Evolutionary conservation across 1,284 basidiomycete species (phyloP).

Genomic region (Irpex sp.): DNA sequence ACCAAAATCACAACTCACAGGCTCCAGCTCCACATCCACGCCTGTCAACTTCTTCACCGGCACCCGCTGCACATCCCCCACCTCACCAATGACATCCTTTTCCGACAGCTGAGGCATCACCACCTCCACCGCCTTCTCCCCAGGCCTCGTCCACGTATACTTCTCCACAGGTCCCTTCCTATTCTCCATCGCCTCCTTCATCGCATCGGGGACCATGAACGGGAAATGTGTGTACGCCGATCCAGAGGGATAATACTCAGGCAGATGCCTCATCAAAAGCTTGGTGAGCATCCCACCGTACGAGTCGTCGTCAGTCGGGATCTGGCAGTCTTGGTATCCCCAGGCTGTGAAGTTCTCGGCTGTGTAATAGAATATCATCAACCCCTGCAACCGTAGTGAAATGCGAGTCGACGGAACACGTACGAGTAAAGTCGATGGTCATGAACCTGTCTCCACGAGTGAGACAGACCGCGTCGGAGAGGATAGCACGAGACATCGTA

Average conservation of each 20-base stretch:
- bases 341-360: slow-evolving; percentile 72
- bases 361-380: slow-evolving; percentile 22
- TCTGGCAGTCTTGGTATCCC: slow-evolving; percentile 72
- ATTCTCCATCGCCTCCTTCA: slow-evolving; percentile 34
- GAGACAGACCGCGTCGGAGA: slow-evolving; percentile 79
- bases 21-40: not conserved
- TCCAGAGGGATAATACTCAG: slow-evolving; percentile 55
- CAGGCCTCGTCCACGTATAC: slow-evolving; percentile 45
- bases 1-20: not conserved
- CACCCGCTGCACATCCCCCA: not conserved
- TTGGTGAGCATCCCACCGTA: slow-evolving; percentile 69
- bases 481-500: slow-evolving; percentile 82
- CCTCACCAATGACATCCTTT: not conserved
- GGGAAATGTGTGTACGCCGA: slow-evolving; percentile 70
- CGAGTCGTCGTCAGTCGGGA: slow-evolving; percentile 59
- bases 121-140: too few relatives aligned
- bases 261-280: slow-evolving; percentile 68
- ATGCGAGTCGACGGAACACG: slow-evolving; percentile 29
- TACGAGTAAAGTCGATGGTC: slow-evolving; percentile 66
- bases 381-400: slow-evolving; percentile 28
- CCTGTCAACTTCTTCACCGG: not conserved
- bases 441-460: slow-evolving; percentile 65
- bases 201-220: slow-evolving; percentile 53
- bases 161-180: slow-evolving; percentile 31
- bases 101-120: not conserved